Evolutionary conservation across 495 filamentous ascomycete genomes (phyloP).

Genomic region (Neurospora sp.): DNA sequence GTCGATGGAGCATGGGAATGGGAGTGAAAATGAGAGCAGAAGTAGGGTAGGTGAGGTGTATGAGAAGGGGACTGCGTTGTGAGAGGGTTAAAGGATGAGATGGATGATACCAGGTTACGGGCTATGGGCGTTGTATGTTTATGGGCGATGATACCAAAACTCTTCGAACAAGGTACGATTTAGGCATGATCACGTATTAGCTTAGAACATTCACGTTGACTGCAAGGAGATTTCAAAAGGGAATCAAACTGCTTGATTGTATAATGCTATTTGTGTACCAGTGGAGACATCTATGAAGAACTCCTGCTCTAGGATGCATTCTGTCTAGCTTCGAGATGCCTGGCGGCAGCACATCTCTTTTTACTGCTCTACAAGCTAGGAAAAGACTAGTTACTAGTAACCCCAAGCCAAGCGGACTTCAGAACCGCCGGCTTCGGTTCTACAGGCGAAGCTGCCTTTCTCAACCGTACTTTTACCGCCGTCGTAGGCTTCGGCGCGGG

Average conservation of each 20-base stretch:
- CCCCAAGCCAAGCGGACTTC: not conserved
- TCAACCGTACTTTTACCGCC: not conserved
- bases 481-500: not conserved
- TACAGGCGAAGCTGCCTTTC: not conserved
- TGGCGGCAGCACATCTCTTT: not conserved
- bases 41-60: not conserved
- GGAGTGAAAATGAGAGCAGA: not conserved
- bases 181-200: not conserved
- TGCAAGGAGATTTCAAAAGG: not conserved
- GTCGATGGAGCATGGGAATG: not conserved
- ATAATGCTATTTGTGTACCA: not conserved
- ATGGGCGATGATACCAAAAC: not conserved
- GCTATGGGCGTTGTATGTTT: not conserved
- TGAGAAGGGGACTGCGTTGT: not conserved
- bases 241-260: not conserved
- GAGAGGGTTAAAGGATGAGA: not conserved
- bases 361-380: not conserved
- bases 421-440: not conserved
- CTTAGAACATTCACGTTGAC: not conserved
- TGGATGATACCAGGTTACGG: not conserved
- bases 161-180: not conserved
- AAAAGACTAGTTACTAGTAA: not conserved
- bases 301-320: not conserved
- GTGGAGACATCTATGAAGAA: not conserved
- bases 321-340: not conserved